Evolutionary conservation across 805 yeast genomes (phyloP).

Genomic region (Zygosaccharomyces gambellarensis): DNA sequence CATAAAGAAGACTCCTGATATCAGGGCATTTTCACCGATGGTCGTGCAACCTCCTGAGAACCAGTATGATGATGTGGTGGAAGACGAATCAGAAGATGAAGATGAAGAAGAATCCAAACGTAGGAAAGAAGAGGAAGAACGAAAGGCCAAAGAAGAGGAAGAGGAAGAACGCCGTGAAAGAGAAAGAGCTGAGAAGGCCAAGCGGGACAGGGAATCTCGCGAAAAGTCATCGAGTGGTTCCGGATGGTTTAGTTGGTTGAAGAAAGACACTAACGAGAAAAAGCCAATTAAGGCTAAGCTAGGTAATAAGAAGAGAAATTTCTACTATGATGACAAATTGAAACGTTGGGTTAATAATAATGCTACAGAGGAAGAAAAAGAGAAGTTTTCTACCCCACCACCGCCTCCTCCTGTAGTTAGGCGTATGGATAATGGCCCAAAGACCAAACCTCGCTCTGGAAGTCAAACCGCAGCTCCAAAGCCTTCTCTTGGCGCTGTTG

Average conservation of each 20-base stretch:
- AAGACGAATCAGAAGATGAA: slow-evolving; percentile 41
- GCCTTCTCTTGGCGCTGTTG: slow-evolving; percentile 31
- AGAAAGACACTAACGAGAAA: slow-evolving; percentile 57
- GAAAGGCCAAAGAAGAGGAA: slow-evolving; percentile 23
- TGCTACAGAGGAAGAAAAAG: slow-evolving; percentile 60
- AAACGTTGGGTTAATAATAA: slow-evolving; percentile 82
- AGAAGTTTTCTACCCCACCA: slow-evolving; percentile 58
- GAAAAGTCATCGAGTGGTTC: slow-evolving; percentile 33
- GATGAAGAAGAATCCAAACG: slow-evolving; percentile 26
- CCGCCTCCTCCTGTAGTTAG: slow-evolving; percentile 48
- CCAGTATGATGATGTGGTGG: slow-evolving; percentile 45
- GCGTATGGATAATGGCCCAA: slow-evolving; percentile 33
- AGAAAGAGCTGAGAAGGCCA: slow-evolving; percentile 21
- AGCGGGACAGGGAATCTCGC: slow-evolving; percentile 13
- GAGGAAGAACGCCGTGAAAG: slow-evolving; percentile 25
- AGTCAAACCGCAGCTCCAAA: slow-evolving; percentile 7
- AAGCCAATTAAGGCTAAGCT: slow-evolving; percentile 79
- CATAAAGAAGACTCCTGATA: slow-evolving; percentile 26
- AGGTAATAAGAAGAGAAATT: slow-evolving; percentile 63
- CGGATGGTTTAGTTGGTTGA: slow-evolving; percentile 65
- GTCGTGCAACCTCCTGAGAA: slow-evolving; percentile 33
- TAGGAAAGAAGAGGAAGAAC: slow-evolving; percentile 18
- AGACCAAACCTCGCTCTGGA: slow-evolving; percentile 38
- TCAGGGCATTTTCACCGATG: slow-evolving; percentile 19
- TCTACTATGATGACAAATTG: slow-evolving; percentile 76